Evolutionary conservation across 2,329 filamentous ascomycete genomes (phyloP), one percentile per base, ranked within the genome.

Genomic region (Didymella pomorum): DNA sequence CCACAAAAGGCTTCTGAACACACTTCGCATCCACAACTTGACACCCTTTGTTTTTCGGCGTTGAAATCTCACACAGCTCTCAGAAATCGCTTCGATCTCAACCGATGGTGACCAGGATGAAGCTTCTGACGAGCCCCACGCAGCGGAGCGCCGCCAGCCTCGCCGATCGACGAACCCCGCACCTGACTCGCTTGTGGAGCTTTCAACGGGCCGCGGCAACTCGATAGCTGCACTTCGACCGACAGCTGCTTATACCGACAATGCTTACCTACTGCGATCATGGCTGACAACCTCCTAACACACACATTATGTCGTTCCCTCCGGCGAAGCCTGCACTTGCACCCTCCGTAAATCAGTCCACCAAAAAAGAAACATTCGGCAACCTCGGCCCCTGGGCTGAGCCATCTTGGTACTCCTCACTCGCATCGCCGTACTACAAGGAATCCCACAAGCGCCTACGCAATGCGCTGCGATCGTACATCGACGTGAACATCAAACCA

Each of bases 381-480:
- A 75, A 75, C 52, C 65, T 73, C n/a, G 70, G 67, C 8, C 80
- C 80, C 3, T 82, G 80, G 80, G 72, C 71, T 49, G 80, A 82
- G 56, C 80, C 80, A 7, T 75, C 79, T n/a, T 81, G 79, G 79
- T 78, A 74, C 62, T 76, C 78, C 60, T 76, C 78, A 26, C 80
- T 85, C 56, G 77, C 79, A 9, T 83, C 83, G 47, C 85, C 87
- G 0, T 89, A 89, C 76, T 90, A 90, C 79, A 87, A 82, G 26
- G 79, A 83, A 14, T 84, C 83, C 2, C 88, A 90, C 69, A 81
- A 82, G 29, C 77, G 74, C n/a, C 79, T 90, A 1, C 85, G 86
- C 50, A 79, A 83, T 35, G 79, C 78, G 4, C 76, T 89, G 0
- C 83, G 88, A 37, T 69, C 79, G 23, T 89, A 89, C 60, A 78